Evolutionary conservation across 2,329 filamentous ascomycete species (phyloP), one percentile per base, ranked within the genome.

Genomic region (Stenocarpella maydis): DNA sequence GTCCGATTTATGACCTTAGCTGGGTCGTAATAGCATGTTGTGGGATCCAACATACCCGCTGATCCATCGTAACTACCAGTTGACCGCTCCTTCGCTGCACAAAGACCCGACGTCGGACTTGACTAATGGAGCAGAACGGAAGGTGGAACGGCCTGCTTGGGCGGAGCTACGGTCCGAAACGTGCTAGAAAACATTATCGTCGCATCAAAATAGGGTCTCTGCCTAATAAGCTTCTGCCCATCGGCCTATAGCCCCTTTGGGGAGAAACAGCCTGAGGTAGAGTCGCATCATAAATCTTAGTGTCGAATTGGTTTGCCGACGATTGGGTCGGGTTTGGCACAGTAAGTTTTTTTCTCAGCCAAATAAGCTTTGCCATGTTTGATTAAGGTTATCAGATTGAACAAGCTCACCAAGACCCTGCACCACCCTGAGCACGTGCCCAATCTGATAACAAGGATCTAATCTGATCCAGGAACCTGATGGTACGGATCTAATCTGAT

Each of bases 301-400:
- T n/a, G n/a, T n/a, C n/a, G n/a, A n/a, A n/a, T n/a, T n/a, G n/a
- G n/a, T n/a, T n/a, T n/a, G n/a, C n/a, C n/a, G n/a, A n/a, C n/a
- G n/a, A n/a, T n/a, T 61, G 58, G 58, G 28, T 41, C 21, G 19
- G 4, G 10, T n/a, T 61, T 19, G 28, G 41, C 41, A 61, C 58
- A 37, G 41, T 47, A 61, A 61, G 41, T 41, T 47, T 61, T n/a
- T 34, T 47, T 24, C 58, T 24, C 28, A 7, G 3, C 58, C 41
- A 47, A 61, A 47, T 47, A 61, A 61, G 58, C 58, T 47, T 61
- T 12, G 19, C 2, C 58, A 34, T 12, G 26, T 61, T 34, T 61
- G 19, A 61, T 47, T 61, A 61, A 61, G 47, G 41, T 61, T 61
- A 61, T 61, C 58, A 61, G 58, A 61, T 61, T 61, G 41, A 47